Evolutionary conservation across 2,329 filamentous ascomycete genomes (phyloP), one percentile per base, ranked within the genome.

Genomic region (Botryotinia calthae): DNA sequence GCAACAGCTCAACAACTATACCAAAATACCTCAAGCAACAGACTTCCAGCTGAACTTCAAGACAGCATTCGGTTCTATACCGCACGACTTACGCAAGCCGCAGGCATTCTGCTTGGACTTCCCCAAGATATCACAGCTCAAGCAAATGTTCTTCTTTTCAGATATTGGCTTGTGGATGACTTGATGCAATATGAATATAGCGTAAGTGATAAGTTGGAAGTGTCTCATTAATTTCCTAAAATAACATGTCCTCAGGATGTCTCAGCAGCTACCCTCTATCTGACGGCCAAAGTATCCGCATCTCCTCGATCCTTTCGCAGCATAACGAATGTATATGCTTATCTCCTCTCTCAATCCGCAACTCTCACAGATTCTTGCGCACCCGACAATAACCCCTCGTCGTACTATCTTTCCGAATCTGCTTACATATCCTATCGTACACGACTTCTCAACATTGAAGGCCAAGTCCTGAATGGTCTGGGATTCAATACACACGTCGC

Each of bases 121-220:
- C 93, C 94, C 10, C 94, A 97, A 81, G 93, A 94, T 77, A 89
- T 93, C 56, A 93, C 96, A 56, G 93, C 94, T 7, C 93, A 94
- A 79, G 93, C 95, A 4, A 93, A 95, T 79, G 89, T 98, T 58
- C 83, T 96, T 0, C 88, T 97, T 48, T 91, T 91, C 69, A 88
- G 95, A 22, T 96, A 94, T 83, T 97, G 93, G 91, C 84, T 94
- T 4, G 76, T 79, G 4, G 79, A 84, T 80, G 88, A 82, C 72
- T 85, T 83, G 79, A 87, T 87, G 84, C 83, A 82, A 75, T 84
- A 85, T 81, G 90, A 90, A 78, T 92, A 89, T 72, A 79, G 77
- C 63, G 79, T 80, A 76, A 5, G 69, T 63, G 7, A 42, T 64
- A 9, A 31, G 40, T 12, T 16, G n/a, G 7, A 48, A 28, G 1